Evolutionary conservation across 192 early-diverging fungal species (phyloP).

Genomic region (Coemansia sp.): DNA sequence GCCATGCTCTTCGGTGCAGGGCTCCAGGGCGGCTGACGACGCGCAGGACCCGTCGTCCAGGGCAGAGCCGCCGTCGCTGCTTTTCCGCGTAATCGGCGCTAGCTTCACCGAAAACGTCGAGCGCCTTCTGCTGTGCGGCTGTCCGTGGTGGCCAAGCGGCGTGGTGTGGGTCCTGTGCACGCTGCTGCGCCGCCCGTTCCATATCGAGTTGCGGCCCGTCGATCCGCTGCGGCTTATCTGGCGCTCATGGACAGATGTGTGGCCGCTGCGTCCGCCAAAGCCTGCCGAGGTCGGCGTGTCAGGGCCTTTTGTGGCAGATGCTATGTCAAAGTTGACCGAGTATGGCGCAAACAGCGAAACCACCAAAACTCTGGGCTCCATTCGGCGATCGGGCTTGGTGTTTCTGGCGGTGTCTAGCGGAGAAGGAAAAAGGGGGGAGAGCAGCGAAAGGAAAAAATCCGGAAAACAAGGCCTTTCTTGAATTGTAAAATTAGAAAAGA

Average conservation of each 20-base stretch:
- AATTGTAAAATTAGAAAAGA: neutral
- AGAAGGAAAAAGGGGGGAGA: neutral
- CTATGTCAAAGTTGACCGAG: conserved; percentile 61
- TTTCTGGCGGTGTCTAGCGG: neutral
- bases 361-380: conserved; percentile 62
- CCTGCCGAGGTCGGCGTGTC: conserved; percentile 9
- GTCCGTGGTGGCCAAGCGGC: conserved; percentile 44
- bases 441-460: neutral
- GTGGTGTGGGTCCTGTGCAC: conserved; percentile 49
- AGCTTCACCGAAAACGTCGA: conserved; percentile 53
- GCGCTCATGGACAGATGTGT: conserved; percentile 16
- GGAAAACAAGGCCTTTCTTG: neutral
- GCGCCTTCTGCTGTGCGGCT: conserved; percentile 51
- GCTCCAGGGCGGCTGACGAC: conserved; percentile 8
- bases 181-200: conserved; percentile 53
- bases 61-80: conserved; percentile 11
- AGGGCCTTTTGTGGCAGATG: conserved; percentile 14
- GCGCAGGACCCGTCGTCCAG: conserved; percentile 8
- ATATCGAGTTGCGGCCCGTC: conserved; percentile 36
- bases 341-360: conserved; percentile 72
- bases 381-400: conserved; percentile 2
- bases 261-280: conserved; percentile 5
- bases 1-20: conserved; percentile 20
- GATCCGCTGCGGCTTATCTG: conserved; percentile 36
- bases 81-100: conserved; percentile 43